Percentiles rank a stretch among this genome's conserved stretches.
Conservation (phyloP, 345 rosid genomes). For the Ceriops decandra region DNA sequence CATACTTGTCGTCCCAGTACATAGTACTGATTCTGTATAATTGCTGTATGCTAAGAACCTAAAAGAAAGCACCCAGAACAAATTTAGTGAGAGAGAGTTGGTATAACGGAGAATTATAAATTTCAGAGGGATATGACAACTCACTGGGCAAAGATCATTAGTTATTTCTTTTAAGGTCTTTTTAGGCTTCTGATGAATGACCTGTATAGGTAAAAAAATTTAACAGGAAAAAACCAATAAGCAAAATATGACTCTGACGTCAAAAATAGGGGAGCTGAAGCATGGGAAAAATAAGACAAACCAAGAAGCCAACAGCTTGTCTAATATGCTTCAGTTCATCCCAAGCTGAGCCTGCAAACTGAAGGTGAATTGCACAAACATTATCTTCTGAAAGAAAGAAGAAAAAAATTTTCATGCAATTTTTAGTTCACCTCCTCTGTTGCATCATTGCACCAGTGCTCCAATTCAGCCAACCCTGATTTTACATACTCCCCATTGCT, state of each 20-base stretch:
- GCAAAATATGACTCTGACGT: not conserved
- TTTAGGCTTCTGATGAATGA: slow-evolving; percentile 90
- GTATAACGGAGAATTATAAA: no score
- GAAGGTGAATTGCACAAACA: slow-evolving; percentile 13
- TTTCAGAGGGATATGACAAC: not conserved
- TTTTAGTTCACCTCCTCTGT: slow-evolving; percentile 66
- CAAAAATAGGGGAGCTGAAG: not conserved
- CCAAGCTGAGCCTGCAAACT: slow-evolving; percentile 74
- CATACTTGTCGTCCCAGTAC: slow-evolving; percentile 98
- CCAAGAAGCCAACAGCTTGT: slow-evolving; percentile 95
- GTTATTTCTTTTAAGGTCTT: slow-evolving; percentile 80
- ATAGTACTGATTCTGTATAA: slow-evolving; percentile 88
- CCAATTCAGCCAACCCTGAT: slow-evolving; percentile 86
- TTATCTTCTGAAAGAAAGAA: slow-evolving; percentile 6
- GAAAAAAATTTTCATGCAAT: not conserved
- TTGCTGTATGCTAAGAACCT: slow-evolving; percentile 95
- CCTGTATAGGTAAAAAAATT: slow-evolving; percentile 39
- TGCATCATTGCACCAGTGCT: slow-evolving; percentile 71
- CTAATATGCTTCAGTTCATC: slow-evolving; percentile 92
- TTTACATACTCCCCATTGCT: slow-evolving; percentile 93
- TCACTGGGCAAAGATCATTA: slow-evolving; percentile 82
- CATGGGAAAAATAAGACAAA: slow-evolving; percentile 15
- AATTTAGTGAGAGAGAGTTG: not conserved
- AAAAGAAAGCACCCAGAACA: slow-evolving; percentile 21
- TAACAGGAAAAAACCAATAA: not conserved